These are phyloP conservation scores for Trypanosoma vivax DNA, from an alignment of 208 protist genomes.

Conservation along the genomic window DNA sequence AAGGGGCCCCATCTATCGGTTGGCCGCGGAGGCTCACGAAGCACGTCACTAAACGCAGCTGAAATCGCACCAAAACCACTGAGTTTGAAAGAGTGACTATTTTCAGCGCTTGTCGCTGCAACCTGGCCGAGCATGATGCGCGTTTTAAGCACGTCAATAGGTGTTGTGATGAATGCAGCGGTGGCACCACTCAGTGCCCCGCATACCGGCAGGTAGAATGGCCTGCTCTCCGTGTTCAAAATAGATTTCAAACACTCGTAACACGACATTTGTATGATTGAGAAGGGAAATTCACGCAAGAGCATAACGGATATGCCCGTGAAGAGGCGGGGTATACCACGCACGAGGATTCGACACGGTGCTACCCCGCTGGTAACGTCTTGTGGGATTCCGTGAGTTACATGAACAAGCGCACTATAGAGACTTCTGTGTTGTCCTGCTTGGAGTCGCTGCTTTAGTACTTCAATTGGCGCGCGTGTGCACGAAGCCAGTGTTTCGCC, in stretches of 20 bases:
- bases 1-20: constrained; percentile 68
- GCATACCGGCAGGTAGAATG: constrained; percentile 50
- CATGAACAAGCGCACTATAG: constrained; percentile 26
- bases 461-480: constrained; percentile 85
- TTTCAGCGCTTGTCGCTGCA: not conserved
- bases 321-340: constrained; percentile 56
- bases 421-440: constrained; percentile 45
- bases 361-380: not conserved
- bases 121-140: constrained; percentile 85
- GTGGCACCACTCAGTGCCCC: constrained; percentile 79
- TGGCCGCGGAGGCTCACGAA: constrained; percentile 33
- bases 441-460: constrained; percentile 91
- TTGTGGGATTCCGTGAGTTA: constrained; percentile 36
- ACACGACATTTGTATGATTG: constrained; percentile 88
- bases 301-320: constrained; percentile 85
- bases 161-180: constrained; percentile 86
- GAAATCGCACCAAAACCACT: constrained; percentile 16
- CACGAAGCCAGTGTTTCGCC: constrained; percentile 83
- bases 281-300: constrained; percentile 85
- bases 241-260: constrained; percentile 79
- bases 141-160: constrained; percentile 90
- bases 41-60: constrained; percentile 39
- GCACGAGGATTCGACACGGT: constrained; percentile 7
- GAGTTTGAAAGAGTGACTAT: too few species aligned
- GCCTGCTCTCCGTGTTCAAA: constrained; percentile 20